Evolutionary conservation across 305 asterid species (phyloP), one percentile per base, ranked within the genome.

Genomic region (Solanum hybrid): DNA sequence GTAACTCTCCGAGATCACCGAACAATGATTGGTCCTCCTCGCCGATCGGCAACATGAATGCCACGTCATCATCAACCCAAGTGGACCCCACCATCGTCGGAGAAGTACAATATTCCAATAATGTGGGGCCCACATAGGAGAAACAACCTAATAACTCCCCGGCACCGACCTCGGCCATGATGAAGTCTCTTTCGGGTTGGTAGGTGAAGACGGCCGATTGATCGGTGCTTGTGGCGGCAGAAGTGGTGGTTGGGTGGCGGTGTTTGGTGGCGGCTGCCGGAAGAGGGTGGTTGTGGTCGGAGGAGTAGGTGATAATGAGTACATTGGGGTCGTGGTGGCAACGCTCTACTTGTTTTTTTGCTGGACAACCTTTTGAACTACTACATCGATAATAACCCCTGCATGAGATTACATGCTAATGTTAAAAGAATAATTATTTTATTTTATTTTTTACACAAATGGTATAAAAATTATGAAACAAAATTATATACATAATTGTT

Each of bases 1-100:
- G 96, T 91, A 96, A 87, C 93, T 94, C 98, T 4, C 95, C 96
- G 0, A 96, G 96, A 78, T 95, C 98, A 8, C 97, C 96, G n/a
- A 92, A 96, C 86, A 96, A 77, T 15, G 92, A 90, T 91, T 95
- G 90, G 69, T 96, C 97, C 94, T 96, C 98, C 22, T 96, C 98
- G 10, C 94, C 92, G 1, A 94, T 92, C 0, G 95, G 94, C 90
- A 90, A 82, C 91, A 93, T 93, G 45, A 88, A 82, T 14, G 94
- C 92, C 85, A 90, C 90, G 1, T 56, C 69, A 17, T 94, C 97
- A 27, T 93, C 94, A 0, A 85, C 80, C 34, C 85, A 78, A 0
- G 92, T n/a, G 85, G 97, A 93, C 1, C 93, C 96, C 91, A 94
- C 95, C 9, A 94, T 6, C 45, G 10, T 88, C 27, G 92, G 66